Percentiles rank a stretch among this genome's conserved stretches.
These are phyloP conservation scores for Babesia ovis DNA, from an alignment of 169 alveolate species.

Conservation along the genomic window DNA sequence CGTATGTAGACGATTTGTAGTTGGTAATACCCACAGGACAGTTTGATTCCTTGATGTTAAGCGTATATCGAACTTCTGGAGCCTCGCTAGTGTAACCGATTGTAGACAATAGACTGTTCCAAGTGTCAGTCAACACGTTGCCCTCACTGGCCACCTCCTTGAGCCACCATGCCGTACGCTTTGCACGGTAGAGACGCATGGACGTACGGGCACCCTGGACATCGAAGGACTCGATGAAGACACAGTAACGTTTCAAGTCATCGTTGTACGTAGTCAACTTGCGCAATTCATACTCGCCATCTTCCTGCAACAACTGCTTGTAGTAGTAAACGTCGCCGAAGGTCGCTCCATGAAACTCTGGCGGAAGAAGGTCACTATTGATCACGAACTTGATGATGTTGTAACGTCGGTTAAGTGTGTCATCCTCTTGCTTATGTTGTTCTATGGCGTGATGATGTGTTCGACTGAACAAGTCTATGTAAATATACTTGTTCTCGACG, in stretches of 20 bases:
- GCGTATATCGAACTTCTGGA: slow-evolving; percentile 1
- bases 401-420: slow-evolving; percentile 26
- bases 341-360: slow-evolving; percentile 9
- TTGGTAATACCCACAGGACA: slow-evolving; percentile 31
- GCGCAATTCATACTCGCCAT: slow-evolving; percentile 25
- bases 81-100: neutral
- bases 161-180: slow-evolving; percentile 55
- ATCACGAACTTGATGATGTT: slow-evolving; percentile 21
- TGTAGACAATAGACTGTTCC: neutral
- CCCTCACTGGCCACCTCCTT: slow-evolving; percentile 32
- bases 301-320: slow-evolving; percentile 32
- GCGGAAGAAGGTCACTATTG: neutral
- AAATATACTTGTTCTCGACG: slow-evolving; percentile 25
- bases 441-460: slow-evolving; percentile 37
- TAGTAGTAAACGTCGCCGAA: slow-evolving; percentile 52
- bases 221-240: slow-evolving; percentile 53
- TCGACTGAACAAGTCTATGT: slow-evolving; percentile 48
- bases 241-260: slow-evolving; percentile 34
- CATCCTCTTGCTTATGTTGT: slow-evolving; percentile 20
- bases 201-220: slow-evolving; percentile 12
- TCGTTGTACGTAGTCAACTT: slow-evolving; percentile 45
- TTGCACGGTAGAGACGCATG: slow-evolving; percentile 45
- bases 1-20: slow-evolving; percentile 19
- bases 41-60: slow-evolving; percentile 35
- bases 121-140: slow-evolving; percentile 1